Conservation (phyloP, 768 basidiomycete genomes). For the Trichaptum fuscoviolaceum region DNA sequence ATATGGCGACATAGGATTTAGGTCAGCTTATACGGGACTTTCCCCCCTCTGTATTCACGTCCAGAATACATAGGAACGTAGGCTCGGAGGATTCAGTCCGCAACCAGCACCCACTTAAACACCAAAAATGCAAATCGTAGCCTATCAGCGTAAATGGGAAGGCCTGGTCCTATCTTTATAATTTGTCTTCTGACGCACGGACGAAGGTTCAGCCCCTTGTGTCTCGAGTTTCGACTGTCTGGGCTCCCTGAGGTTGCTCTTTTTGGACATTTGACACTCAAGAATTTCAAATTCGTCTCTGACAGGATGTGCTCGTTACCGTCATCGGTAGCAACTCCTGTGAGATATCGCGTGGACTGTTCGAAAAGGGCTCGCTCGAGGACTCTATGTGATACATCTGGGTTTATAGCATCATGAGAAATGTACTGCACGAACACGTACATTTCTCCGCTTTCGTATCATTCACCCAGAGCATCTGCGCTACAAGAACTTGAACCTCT, state of each 20-base stretch:
- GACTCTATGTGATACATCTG: too few species aligned
- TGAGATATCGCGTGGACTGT: neutral
- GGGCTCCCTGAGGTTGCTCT: neutral
- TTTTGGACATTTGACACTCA: neutral
- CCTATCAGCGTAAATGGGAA: neutral
- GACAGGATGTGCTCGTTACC: neutral
- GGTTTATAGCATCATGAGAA: too few species aligned
- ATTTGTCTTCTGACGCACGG: neutral
- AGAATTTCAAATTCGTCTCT: neutral
- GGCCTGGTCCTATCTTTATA: neutral
- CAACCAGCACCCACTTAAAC: too few species aligned
- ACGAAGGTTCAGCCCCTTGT: neutral
- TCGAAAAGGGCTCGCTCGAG: neutral
- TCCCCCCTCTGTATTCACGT: too few species aligned
- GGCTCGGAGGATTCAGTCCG: too few species aligned
- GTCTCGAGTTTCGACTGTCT: neutral
- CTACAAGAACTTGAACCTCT: too few species aligned
- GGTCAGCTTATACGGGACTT: too few species aligned
- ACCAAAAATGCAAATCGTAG: neutral
- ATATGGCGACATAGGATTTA: too few species aligned
- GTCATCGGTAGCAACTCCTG: neutral
- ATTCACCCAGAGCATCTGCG: too few species aligned
- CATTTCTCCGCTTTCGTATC: too few species aligned
- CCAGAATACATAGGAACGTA: too few species aligned
- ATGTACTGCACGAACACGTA: too few species aligned